phyloP scores from a whole-genome alignment of 768 basidiomycete species.

The Pholiota molesta region DNA sequence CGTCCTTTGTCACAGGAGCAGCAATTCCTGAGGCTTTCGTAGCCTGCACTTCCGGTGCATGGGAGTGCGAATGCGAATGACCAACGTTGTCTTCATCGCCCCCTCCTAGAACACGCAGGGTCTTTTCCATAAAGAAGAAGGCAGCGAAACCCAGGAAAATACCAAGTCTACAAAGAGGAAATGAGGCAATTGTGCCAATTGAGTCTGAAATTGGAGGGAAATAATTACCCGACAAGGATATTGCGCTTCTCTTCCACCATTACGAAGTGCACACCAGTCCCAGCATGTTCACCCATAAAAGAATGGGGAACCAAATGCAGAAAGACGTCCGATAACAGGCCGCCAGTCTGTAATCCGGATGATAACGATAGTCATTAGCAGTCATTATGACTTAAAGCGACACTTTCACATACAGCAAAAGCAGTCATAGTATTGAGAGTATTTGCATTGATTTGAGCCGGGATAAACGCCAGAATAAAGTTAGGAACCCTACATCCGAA shows the following conservation, averaged over 20 bases:
- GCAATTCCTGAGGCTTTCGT: constrained; percentile 53
- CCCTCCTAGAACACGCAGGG: constrained; percentile 77
- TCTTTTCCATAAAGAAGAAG: constrained; percentile 95
- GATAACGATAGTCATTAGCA: constrained; percentile 3
- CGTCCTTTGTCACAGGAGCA: constrained; percentile 40
- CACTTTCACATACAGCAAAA: constrained; percentile 67
- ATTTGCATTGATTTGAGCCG: constrained; percentile 80
- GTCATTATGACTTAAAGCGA: not conserved
- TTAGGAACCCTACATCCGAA: constrained; percentile 72
- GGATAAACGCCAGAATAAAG: constrained; percentile 93
- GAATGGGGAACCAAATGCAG: constrained; percentile 90
- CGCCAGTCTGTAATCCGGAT: constrained; percentile 65
- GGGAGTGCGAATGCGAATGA: constrained; percentile 61
- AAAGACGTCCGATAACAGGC: constrained; percentile 91
- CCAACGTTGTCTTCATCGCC: constrained; percentile 59
- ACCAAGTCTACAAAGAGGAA: constrained; percentile 51
- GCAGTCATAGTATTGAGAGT: constrained; percentile 95
- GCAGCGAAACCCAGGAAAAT: constrained; percentile 87
- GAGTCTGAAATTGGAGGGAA: not conserved
- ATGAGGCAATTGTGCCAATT: constrained; percentile 1
- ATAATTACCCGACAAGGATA: constrained; percentile 79
- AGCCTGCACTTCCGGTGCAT: constrained; percentile 33
- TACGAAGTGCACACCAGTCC: constrained; percentile 70
- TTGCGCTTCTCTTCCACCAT: constrained; percentile 92
- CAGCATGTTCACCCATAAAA: constrained; percentile 88